Evolutionary conservation across 1,139 yeast genomes (phyloP).

Genomic region (Protomyces arabidopsidicola): DNA sequence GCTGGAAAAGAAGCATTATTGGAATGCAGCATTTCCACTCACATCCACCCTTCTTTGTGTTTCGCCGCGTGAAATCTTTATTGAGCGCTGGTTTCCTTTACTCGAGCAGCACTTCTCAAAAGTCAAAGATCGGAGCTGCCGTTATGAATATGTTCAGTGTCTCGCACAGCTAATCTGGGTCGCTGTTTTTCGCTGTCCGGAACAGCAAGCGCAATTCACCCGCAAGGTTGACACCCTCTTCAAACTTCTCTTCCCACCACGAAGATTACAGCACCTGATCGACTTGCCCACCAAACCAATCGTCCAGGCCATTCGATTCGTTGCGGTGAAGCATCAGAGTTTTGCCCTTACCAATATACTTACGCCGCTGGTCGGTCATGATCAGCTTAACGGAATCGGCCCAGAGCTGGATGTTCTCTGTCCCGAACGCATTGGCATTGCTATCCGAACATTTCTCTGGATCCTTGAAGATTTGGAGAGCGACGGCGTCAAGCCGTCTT

Average conservation of each 20-base stretch:
- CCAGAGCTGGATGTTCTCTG: conserved; percentile 59
- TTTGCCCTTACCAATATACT: conserved; percentile 74
- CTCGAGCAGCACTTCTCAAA: conserved; percentile 49
- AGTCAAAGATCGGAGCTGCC: conserved; percentile 50
- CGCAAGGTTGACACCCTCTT: conserved; percentile 60
- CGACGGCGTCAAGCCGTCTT: conserved; percentile 58
- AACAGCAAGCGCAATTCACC: conserved; percentile 79
- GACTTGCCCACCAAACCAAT: conserved; percentile 61
- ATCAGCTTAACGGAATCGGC: conserved; percentile 39
- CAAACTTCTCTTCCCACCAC: conserved; percentile 53
- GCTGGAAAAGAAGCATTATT: conserved; percentile 51
- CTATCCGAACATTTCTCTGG: conserved; percentile 64
- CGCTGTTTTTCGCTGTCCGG: conserved; percentile 77
- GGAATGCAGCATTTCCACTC: conserved; percentile 69
- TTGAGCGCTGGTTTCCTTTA: conserved; percentile 66
- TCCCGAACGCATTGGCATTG: conserved; percentile 67
- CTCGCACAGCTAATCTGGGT: conserved; percentile 81
- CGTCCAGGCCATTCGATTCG: conserved; percentile 65
- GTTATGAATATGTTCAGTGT: conserved; percentile 57
- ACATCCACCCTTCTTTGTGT: conserved; percentile 74
- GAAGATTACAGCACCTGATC: conserved; percentile 69
- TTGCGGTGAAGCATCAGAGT: conserved; percentile 75
- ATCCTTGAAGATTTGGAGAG: conserved; percentile 57
- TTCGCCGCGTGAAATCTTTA: conserved; percentile 71
- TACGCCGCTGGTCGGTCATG: conserved; percentile 47